Conservation (phyloP, 148 eudicot species). For the Camellia japonica region DNA sequence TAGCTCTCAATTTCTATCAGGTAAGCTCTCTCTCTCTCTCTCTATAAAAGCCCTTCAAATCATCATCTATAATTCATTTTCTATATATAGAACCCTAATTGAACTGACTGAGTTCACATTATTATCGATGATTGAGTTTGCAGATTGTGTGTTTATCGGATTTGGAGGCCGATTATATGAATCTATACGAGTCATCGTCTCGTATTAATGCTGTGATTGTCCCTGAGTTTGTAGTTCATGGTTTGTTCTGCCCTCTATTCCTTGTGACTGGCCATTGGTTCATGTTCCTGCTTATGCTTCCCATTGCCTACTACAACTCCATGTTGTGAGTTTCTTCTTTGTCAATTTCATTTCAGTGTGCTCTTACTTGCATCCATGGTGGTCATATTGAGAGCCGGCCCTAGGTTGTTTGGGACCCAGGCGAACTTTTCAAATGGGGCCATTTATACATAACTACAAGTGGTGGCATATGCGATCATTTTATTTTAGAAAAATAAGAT, state of each 20-base stretch:
- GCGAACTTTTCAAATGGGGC: too few species aligned
- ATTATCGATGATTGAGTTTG: not conserved
- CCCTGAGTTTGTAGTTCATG: conserved; percentile 73
- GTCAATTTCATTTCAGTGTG: conserved; percentile 1
- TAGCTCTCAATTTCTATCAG: too few species aligned
- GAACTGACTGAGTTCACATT: too few species aligned
- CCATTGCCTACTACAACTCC: conserved; percentile 54
- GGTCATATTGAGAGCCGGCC: not conserved
- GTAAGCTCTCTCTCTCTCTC: too few species aligned
- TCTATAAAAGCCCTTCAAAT: too few species aligned
- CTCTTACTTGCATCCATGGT: not conserved
- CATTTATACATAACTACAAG: too few species aligned
- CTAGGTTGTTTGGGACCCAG: too few species aligned
- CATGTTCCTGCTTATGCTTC: conserved; percentile 70
- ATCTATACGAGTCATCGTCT: conserved; percentile 76
- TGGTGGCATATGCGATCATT: too few species aligned
- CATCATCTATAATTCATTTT: too few species aligned
- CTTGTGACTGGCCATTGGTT: conserved; percentile 75
- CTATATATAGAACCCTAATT: not conserved
- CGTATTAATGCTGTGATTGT: conserved; percentile 64
- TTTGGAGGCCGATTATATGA: conserved; percentile 91
- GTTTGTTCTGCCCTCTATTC: conserved; percentile 54
- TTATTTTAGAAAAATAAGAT: too few species aligned
- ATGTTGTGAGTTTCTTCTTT: conserved; percentile 52
- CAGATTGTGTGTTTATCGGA: conserved; percentile 84